Base-by-base conservation (phyloP, 495 filamentous ascomycete species). In the Penicillium roqueforti region DNA sequence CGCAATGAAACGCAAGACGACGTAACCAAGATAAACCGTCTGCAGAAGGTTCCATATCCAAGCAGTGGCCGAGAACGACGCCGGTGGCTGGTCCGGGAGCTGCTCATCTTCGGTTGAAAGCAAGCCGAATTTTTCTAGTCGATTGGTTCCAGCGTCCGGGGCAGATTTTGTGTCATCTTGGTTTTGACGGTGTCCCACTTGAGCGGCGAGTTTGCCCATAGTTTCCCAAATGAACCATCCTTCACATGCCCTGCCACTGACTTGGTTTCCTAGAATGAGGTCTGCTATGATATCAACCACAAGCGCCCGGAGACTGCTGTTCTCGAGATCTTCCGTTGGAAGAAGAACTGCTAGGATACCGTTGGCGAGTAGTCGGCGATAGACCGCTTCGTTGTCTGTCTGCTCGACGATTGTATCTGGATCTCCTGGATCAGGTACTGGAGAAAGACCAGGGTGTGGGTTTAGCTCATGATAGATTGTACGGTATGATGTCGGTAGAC, bases 251-350 rank as follows among this genome's bases (percentile, higher is more conserved):
- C 80, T 91, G 55, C 85, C 88, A 51, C 84, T 83, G 48, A 97
- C 72, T 47, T 82, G 76, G 48, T 87, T 88, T 18, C 88, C 87
- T 37, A 98, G 71, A 18, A 97, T 87, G 67, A 92, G 82, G 59
- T 95, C 88, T 6, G 88, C 88, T 42, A 97, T 73, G 23, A 97
- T 82, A 68, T 97, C 91, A 37, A 83, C 81, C 51, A 97, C 85
- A 43, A 98, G 76, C 7, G 86, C 77, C 16, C 88, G 83, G 61
- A 97, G 73, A 65, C 89, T 95, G 43, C 76, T 81, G 68, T 95
- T 97, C 61, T 91, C 84, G 9, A 97, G 79, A 60, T 97, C 92
- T 65, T 97, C 92, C 16, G 89, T 93, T 5, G 93, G 93, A 29
- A 98, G 78, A 22, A 97, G 76, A 39, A 96, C 73, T 4, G 89